phyloP scores from a whole-genome alignment of 306 rosid species.

The Trifolium repens region DNA sequence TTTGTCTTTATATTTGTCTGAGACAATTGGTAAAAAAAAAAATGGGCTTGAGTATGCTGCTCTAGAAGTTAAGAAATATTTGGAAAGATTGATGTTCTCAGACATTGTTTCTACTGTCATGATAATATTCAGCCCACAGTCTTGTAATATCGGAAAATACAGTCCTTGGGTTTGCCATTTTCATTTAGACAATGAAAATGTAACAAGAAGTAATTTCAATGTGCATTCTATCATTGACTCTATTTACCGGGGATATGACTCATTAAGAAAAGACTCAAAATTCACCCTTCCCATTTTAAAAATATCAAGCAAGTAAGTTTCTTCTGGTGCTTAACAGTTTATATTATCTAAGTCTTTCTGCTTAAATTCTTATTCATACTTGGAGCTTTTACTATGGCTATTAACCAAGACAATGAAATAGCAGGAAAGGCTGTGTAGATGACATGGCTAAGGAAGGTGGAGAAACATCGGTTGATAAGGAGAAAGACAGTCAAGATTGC shows the following conservation, averaged over 20 bases:
- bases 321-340: constrained; percentile 26
- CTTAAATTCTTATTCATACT: constrained; percentile 20
- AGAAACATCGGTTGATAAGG: constrained; percentile 32
- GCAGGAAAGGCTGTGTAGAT: constrained; percentile 63
- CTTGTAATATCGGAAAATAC: constrained; percentile 43
- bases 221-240: constrained; percentile 63
- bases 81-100: constrained; percentile 75
- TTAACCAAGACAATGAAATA: constrained; percentile 52
- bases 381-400: constrained; percentile 45
- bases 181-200: constrained; percentile 68
- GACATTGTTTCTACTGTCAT: constrained; percentile 68
- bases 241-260: constrained; percentile 55
- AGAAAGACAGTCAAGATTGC: constrained; percentile 55
- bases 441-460: constrained; percentile 40
- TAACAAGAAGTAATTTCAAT: constrained; percentile 58
- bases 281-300: constrained; percentile 52
- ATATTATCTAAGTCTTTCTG: constrained; percentile 22
- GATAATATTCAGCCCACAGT: constrained; percentile 70
- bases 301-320: constrained; percentile 72
- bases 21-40: constrained; percentile 66
- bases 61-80: constrained; percentile 70
- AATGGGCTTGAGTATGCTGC: constrained; percentile 87
- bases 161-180: constrained; percentile 97
- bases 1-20: constrained; percentile 70
- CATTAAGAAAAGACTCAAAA: constrained; percentile 47